Base-by-base conservation (phyloP, 441 rosid genomes). In the Bruguiera hainesii region DNA sequence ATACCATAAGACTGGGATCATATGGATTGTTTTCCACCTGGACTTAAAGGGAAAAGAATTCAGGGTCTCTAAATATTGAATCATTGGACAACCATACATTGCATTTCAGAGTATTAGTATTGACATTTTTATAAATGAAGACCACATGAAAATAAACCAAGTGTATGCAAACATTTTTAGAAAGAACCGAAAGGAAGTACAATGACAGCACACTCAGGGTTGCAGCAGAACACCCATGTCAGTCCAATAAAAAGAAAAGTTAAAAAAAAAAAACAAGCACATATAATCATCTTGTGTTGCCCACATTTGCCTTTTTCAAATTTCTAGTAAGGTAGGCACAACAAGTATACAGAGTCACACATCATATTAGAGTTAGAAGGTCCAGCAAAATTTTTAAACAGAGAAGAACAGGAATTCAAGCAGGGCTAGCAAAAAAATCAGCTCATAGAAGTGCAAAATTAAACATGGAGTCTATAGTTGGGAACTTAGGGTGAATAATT, bases 11-110 rank as follows among this genome's bases (percentile, higher is more conserved):
- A 68, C 78, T 85, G 61, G 97, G 97, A 87, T 94, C 97, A 77
- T 85, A 94, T 55, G 99, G 96, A 85, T 77, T 84, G 74, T 81
- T 86, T 79, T 94, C 98, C 83, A 94, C 99, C 99, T 91, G 82
- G 61, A 72, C 74, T 67, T 58, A 63, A 50, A 67, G 66, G 52
- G 76, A 4, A 33, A 50, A 79, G 74, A 26, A 42, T 42, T 56
- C 42, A 56, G 28, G 5, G 51, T 49, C 64, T 60, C 20, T 64
- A 9, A 62, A 39, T 30, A 33, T 63, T 56, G 48, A 31, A 23
- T 26, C 26, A 26, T 26, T 26, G 26, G 50, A 61, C 5, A 57
- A 35, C 28, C 64, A 58, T 51, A 48, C 51, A 19, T 60, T 29
- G 35, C 1, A 33, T 11, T 31, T 26, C 29, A 39, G 46, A 39